Conservation (phyloP, 345 rosid species). For the Salix suchowensis region DNA sequence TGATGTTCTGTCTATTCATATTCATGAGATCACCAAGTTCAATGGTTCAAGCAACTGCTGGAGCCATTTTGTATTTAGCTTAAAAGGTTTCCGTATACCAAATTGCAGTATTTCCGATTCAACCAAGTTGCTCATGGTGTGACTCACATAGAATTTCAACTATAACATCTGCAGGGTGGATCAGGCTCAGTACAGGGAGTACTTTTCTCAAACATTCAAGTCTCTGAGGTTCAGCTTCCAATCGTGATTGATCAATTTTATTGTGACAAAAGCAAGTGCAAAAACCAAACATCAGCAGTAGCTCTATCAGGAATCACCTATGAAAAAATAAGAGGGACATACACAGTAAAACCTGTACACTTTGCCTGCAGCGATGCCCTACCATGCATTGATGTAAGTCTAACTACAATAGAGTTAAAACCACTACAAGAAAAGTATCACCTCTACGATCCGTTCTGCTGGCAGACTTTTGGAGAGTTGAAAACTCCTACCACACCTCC, state of each 20-base stretch:
- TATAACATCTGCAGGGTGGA: slow-evolving; percentile 70
- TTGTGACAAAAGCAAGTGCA: slow-evolving; percentile 70
- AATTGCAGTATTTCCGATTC: background rate
- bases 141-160: slow-evolving; percentile 15
- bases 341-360: slow-evolving; percentile 84
- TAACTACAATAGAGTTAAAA: slow-evolving; percentile 59
- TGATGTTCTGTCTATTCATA: background rate
- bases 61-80: background rate
- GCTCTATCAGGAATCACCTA: slow-evolving; percentile 79
- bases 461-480: slow-evolving; percentile 82
- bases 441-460: slow-evolving; percentile 82
- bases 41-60: background rate
- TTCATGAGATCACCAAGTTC: background rate
- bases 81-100: background rate
- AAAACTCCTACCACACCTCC: slow-evolving; percentile 82
- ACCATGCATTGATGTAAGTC: slow-evolving; percentile 76
- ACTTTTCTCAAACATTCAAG: slow-evolving; percentile 86
- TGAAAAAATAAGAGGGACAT: slow-evolving; percentile 77
- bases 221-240: slow-evolving; percentile 84
- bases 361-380: slow-evolving; percentile 87
- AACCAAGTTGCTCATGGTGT: slow-evolving; percentile 1
- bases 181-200: slow-evolving; percentile 83
- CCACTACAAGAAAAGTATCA: slow-evolving; percentile 71
- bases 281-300: slow-evolving; percentile 79
- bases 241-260: slow-evolving; percentile 88